Evolutionary conservation across 1,284 basidiomycete species (phyloP), one percentile per base, ranked within the genome.

Genomic region (Puccinia novopanici): DNA sequence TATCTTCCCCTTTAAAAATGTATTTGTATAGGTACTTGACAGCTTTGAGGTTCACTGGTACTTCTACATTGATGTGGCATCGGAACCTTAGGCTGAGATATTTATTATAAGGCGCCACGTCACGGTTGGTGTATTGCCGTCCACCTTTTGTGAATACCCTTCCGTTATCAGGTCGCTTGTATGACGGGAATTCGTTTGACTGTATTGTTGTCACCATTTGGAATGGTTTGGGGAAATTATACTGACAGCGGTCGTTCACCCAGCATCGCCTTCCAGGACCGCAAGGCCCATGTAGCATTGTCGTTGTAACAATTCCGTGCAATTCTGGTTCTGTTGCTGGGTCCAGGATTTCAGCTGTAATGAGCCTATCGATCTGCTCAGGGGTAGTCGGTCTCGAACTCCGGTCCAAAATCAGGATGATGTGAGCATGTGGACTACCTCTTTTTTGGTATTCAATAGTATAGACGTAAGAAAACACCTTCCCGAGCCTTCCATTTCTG

Each of bases 391-490:
- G 75, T 30, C 17, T n/a, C n/a, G n/a, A n/a, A 40, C 22, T 37
- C 27, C 27, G 13, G 2, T 5, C 30, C 3, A 61, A 12, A 2
- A 9, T 61, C 12, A 61, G 12, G 30, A 61, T 61, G 2, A 61
- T 5, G n/a, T 90, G 89, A 81, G 87, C 86, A 72, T 89, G 88
- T 2, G 88, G 88, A 0, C 89, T 85, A 0, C 88, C 88, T 0
- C 87, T 83, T 80, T 89, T 89, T 82, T 89, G 89, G 73, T 88
- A 89, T 82, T 89, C 88, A 80, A 89, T 88, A 0, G 86, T 86
- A 76, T 87, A 87, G 0, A 89, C 86, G 80, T 86, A 75, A 0
- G 86, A 87, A 34, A 85, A 84, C 2, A 83, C 63, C 0, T 75
- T 24, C 0, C 87, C 87, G 82, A 88, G 86, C 34, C 83, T 82